Evolutionary conservation across 176 grass and related monocot species (phyloP).

Genomic region (Zizania latifolia): DNA sequence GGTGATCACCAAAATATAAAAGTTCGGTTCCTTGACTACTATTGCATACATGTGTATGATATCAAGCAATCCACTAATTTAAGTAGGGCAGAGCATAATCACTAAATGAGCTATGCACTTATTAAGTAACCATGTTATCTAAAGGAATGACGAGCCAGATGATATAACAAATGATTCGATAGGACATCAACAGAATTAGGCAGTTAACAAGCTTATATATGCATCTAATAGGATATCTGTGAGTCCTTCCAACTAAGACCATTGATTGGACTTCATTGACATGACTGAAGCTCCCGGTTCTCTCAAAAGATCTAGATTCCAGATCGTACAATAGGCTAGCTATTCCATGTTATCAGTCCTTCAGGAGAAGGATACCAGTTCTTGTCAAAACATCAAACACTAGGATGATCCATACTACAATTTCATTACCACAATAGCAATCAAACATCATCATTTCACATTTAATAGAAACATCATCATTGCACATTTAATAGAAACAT

Average conservation of each 20-base stretch:
- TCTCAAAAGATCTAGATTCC: slow-evolving; percentile 76
- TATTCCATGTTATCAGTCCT: slow-evolving; percentile 87
- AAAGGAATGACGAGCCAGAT: neutral
- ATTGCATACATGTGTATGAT: neutral
- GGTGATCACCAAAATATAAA: slow-evolving; percentile 11
- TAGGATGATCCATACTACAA: too few relatives aligned
- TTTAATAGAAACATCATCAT: too few relatives aligned
- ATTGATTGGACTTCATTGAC: slow-evolving; percentile 51
- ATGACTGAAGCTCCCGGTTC: slow-evolving; percentile 50
- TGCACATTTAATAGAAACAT: too few relatives aligned
- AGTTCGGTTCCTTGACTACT: neutral
- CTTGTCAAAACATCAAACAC: too few relatives aligned
- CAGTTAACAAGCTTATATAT: slow-evolving; percentile 64
- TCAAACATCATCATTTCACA: too few relatives aligned
- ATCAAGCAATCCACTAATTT: slow-evolving; percentile 1
- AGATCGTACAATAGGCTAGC: slow-evolving; percentile 62
- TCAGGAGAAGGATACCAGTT: slow-evolving; percentile 95
- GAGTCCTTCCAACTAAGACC: slow-evolving; percentile 70
- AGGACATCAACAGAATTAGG: slow-evolving; percentile 45
- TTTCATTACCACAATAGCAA: too few relatives aligned
- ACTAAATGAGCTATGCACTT: slow-evolving; percentile 1
- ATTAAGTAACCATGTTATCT: slow-evolving; percentile 7
- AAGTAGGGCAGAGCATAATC: neutral
- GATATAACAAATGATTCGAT: neutral
- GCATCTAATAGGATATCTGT: slow-evolving; percentile 81